Evolutionary conservation across 176 grass and related monocot species (phyloP).

Genomic region (Chrysopogon serrulatus): DNA sequence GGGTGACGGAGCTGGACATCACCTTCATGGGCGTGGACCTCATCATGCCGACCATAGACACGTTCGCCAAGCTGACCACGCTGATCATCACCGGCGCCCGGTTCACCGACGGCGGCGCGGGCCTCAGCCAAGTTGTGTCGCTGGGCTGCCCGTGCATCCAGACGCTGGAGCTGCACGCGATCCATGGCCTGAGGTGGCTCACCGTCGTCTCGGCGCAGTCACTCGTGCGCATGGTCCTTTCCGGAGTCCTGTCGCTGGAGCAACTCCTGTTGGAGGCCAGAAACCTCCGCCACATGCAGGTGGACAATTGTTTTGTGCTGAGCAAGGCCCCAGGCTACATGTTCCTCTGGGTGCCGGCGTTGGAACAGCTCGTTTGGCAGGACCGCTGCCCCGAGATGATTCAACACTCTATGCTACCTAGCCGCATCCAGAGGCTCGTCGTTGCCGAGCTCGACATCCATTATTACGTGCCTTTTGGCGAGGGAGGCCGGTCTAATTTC

Average conservation of each 20-base stretch:
- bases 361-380: background rate
- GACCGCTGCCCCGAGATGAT: background rate
- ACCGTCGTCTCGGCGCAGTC: background rate
- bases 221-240: background rate
- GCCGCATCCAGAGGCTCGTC: background rate
- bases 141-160: background rate
- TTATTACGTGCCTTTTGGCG: rapidly evolving
- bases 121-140: background rate
- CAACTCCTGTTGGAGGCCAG: background rate
- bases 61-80: background rate
- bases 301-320: background rate
- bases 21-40: background rate
- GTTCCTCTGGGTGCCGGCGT: background rate
- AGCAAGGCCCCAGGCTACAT: background rate
- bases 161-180: background rate
- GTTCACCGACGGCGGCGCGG: background rate
- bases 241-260: background rate
- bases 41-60: background rate
- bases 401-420: background rate
- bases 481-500: background rate
- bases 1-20: background rate
- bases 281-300: background rate
- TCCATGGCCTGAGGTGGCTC: background rate
- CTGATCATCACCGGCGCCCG: background rate
- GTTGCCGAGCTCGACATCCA: background rate